Base-by-base conservation (phyloP, 2,329 filamentous ascomycete species). In the Venturia nashicola region DNA sequence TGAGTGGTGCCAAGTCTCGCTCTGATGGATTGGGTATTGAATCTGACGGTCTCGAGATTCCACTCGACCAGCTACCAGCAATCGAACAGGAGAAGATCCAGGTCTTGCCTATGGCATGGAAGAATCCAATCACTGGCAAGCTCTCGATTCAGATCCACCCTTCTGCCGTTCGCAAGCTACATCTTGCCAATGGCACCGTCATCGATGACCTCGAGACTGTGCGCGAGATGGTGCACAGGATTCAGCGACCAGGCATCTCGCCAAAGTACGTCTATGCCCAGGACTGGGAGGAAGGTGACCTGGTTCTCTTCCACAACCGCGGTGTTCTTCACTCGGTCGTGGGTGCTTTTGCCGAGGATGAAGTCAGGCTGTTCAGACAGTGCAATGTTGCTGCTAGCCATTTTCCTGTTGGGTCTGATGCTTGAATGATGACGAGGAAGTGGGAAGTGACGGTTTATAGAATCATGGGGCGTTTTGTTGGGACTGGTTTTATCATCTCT, bases 291-390 rank as follows among this genome's bases (percentile, higher is more conserved):
- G 84, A 89, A 71, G 88, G 88, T 5, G 89, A 91, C 70, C 75
- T 90, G 65, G 89, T 90, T 0, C 76, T 92, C 34, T 92, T 92
- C 74, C 87, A 92, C 73, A 92, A 92, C 71, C 83, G 87, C 11
- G 89, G 88, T 1, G 79, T 90, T 18, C 72, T 91, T 64, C 89
- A 93, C 73, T 86, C 83, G 3, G 89, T 92, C 1, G 88, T 90
- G 0, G 89, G 88, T 0, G 86, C 86, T 0, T 91, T 92, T 73
- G 80, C 81, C 8, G 82, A 86, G 60, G 82, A 88, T n/a, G 88
- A 91, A 76, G 84, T 91, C 40, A 76, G 89, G 55, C 72, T 92
- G 65, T 91, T 92, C 71, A 77, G 88, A 67, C 89, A 92, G 77
- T 92, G 89, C 75, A 91, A 92, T 72, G 79, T 91, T 73, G 88